Evolutionary conservation across 169 alveolate species (phyloP), one percentile per base, ranked within the genome.

Genomic region (Perkinsus marinus): DNA sequence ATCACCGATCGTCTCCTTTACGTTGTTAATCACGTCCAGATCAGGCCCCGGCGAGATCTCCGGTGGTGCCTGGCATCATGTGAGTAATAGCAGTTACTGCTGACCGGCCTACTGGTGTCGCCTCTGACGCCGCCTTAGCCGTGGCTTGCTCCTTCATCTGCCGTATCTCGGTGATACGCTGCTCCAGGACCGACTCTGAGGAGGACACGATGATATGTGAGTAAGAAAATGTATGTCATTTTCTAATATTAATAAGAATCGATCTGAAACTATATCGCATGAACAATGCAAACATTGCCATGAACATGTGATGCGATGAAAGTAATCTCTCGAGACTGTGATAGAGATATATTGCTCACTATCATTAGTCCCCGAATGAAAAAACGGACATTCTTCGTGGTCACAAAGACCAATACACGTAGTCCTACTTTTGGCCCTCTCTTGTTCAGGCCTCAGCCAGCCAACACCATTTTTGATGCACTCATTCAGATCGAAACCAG

Each of bases 401-500:
- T 43, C 9, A 43, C 68, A 43, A 17, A 43, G 68, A 9, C 17
- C 68, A 43, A 10, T 43, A n/a, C n/a, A n/a, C 68, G 17, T 17
- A 2, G 26, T 57, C 79, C 30, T 57, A 57, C 79, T 57, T 57
- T 57, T 57, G 79, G 79, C 34, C 22, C 79, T 57, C 79, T 57
- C 79, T 26, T 57, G 79, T 0, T 57, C 79, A 39, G 97, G 97
- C 57, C 94, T 95, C 91, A 95, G 95, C 92, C 95, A 96, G 89
- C 94, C 93, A 19, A 95, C 95, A 68, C 97, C 97, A 90, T 95
- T 90, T 68, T 92, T 94, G 57, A 95, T 95, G 96, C 97, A 95
- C 41, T 93, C 94, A 92, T 95, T 94, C 91, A 95, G 95, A 94
- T 95, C 97, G 91, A 95, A 95, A 91, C 94, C 94, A 94, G 95